Conservation (phyloP, 2,329 filamentous ascomycete genomes). For the Botrytis paeoniae region DNA sequence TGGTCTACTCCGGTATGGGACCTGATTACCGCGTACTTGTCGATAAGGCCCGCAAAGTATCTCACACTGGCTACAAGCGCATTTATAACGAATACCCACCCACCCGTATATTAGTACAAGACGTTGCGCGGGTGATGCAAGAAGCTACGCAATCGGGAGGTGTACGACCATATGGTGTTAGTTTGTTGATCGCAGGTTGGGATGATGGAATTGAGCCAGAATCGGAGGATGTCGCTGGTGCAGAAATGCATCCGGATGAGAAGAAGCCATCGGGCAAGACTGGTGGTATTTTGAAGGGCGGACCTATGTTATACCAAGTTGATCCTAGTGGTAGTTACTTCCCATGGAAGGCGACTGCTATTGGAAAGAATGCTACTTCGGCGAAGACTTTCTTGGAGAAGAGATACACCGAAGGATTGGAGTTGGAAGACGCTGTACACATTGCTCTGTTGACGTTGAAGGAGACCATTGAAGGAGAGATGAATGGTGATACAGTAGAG, state of each 20-base stretch:
- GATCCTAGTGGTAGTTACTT: conserved; percentile 99
- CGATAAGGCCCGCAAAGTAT: conserved; percentile 96
- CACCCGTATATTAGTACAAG: conserved; percentile 97
- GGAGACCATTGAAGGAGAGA: conserved; percentile 98
- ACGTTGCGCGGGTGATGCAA: conserved; percentile 96
- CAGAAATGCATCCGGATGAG: conserved; percentile 59
- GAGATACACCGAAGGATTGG: conserved; percentile 93
- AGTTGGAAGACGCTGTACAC: conserved; percentile 97
- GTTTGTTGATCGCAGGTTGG: conserved; percentile 93
- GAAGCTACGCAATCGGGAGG: conserved; percentile 97
- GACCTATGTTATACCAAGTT: conserved; percentile 96
- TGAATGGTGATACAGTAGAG: conserved; percentile 98
- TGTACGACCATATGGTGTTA: conserved; percentile 95
- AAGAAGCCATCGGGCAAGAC: conserved; percentile 82
- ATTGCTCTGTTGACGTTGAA: conserved; percentile 96
- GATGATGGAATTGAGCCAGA: conserved; percentile 94
- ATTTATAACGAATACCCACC: conserved; percentile 99
- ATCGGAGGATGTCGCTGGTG: conserved; percentile 55
- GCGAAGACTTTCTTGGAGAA: conserved; percentile 99
- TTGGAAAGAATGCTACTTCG: conserved; percentile 96
- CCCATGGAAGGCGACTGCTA: conserved; percentile 98
- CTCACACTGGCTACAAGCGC: conserved; percentile 97
- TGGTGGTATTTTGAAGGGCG: conserved; percentile 90
- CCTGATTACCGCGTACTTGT: conserved; percentile 97
- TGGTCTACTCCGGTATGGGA: conserved; percentile 99